A percentile compares a stretch with the other conserved stretches of the same genome.
Conservation (phyloP, 2,329 filamentous ascomycete genomes). For the Nemania serpens region DNA sequence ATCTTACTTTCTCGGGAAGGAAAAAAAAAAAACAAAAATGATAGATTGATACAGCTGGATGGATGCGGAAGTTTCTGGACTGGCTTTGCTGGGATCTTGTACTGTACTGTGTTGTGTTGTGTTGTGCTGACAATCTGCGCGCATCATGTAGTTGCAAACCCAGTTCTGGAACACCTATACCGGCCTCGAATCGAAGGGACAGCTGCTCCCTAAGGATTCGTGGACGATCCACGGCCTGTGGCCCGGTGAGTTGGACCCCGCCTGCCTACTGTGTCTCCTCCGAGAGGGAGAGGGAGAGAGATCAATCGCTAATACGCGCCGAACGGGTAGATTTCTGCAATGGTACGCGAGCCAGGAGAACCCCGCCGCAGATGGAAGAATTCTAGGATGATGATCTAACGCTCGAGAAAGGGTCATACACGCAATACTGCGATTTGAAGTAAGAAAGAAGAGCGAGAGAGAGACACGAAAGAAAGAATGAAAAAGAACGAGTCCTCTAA, state of each 20-base stretch:
- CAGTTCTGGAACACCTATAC: slow-evolving; percentile 71
- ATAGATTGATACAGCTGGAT: too few relatives aligned
- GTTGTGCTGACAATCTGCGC: slow-evolving; percentile 5
- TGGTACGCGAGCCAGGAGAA: slow-evolving; percentile 33
- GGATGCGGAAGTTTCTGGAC: too few relatives aligned
- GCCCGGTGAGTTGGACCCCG: slow-evolving; percentile 45
- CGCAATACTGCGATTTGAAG: slow-evolving; percentile 68
- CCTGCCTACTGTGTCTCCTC: neutral
- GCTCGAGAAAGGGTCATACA: slow-evolving; percentile 61
- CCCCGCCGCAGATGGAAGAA: too few relatives aligned
- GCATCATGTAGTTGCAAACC: slow-evolving; percentile 52
- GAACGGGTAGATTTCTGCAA: slow-evolving; percentile 49
- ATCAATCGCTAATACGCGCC: slow-evolving; percentile 4
- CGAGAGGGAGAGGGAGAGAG: too few relatives aligned
- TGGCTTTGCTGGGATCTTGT: too few relatives aligned
- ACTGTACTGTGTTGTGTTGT: neutral
- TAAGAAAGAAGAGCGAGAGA: slow-evolving; percentile 21
- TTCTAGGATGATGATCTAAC: slow-evolving; percentile 35
- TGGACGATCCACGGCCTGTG: slow-evolving; percentile 67
- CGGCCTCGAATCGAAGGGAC: slow-evolving; percentile 60
- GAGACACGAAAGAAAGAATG: neutral
- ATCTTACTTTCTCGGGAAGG: too few relatives aligned
- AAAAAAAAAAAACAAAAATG: too few relatives aligned
- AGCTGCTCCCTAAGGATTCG: slow-evolving; percentile 59
- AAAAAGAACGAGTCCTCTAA: neutral